Conservation (phyloP, 2,329 filamentous ascomycete genomes). For the Colletotrichum sp. region DNA sequence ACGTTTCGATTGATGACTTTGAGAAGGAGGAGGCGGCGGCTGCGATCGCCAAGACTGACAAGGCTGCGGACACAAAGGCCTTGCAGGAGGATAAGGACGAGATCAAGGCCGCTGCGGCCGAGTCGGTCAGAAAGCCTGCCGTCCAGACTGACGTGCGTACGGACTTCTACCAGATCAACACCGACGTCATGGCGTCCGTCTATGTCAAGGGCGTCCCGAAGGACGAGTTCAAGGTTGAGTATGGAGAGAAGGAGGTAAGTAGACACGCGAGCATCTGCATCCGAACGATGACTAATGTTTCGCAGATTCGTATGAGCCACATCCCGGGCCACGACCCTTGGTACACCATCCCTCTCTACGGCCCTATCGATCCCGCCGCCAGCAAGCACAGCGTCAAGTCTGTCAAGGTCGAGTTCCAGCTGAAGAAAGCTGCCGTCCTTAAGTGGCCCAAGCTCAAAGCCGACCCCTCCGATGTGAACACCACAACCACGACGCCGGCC, state of each 20-base stretch:
- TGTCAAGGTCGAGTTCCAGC: conserved; percentile 79
- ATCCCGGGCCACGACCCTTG: conserved; percentile 21
- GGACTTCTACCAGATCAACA: conserved; percentile 38
- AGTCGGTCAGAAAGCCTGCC: background rate
- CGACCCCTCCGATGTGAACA: background rate
- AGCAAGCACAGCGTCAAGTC: conserved; percentile 71
- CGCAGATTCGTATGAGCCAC: conserved; percentile 19
- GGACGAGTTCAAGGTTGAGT: conserved; percentile 43
- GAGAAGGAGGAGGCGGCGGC: background rate
- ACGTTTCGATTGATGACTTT: background rate
- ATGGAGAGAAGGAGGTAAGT: conserved; percentile 25
- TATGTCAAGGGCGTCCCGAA: conserved; percentile 48
- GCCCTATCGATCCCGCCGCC: conserved; percentile 62
- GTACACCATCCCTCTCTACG: conserved; percentile 54
- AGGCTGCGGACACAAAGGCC: conserved; percentile 28
- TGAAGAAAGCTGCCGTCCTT: conserved; percentile 70
- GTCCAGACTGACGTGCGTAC: conserved; percentile 31
- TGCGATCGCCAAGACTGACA: conserved; percentile 20
- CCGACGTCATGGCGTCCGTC: conserved; percentile 41
- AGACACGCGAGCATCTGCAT: background rate
- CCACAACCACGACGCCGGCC: background rate
- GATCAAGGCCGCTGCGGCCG: background rate
- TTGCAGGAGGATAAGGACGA: conserved; percentile 22
- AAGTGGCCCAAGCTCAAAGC: conserved; percentile 64
- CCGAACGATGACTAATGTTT: background rate